Conservation (phyloP, 1,284 basidiomycete species). For the Peniophora sp. region DNA sequence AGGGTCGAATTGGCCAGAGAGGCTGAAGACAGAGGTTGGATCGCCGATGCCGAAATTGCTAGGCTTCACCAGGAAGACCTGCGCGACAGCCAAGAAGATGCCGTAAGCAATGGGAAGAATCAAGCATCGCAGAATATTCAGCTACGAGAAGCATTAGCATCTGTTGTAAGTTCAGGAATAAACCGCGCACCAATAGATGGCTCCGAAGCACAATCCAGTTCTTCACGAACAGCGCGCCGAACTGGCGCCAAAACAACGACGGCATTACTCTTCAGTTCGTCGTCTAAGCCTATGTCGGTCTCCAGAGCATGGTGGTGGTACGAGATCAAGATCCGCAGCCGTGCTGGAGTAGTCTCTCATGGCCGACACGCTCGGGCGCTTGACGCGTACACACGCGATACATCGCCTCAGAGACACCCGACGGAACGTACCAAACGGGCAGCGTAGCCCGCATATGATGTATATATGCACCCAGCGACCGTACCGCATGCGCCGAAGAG, state of each 20-base stretch:
- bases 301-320: too few relatives aligned
- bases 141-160: slow-evolving; percentile 23
- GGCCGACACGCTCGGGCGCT: too few relatives aligned
- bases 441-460: too few relatives aligned
- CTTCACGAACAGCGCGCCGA: slow-evolving; percentile 1
- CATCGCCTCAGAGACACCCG: too few relatives aligned
- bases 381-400: too few relatives aligned
- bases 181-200: neutral
- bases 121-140: slow-evolving; percentile 62
- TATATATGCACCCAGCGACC: too few relatives aligned
- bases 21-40: slow-evolving; percentile 38
- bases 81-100: slow-evolving; percentile 58
- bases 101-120: slow-evolving; percentile 64
- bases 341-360: too few relatives aligned
- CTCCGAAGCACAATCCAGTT: neutral
- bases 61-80: slow-evolving; percentile 45
- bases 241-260: neutral
- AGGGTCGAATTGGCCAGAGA: slow-evolving; percentile 43
- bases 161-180: neutral
- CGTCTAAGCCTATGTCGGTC: too few relatives aligned
- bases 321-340: too few relatives aligned
- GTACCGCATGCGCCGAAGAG: too few relatives aligned
- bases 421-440: too few relatives aligned
- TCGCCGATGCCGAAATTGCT: slow-evolving; percentile 65
- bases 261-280: neutral